These are phyloP conservation scores for Phylloboletellus chloephorus DNA, from an alignment of 1,284 basidiomycete species.

Conservation along the genomic window DNA sequence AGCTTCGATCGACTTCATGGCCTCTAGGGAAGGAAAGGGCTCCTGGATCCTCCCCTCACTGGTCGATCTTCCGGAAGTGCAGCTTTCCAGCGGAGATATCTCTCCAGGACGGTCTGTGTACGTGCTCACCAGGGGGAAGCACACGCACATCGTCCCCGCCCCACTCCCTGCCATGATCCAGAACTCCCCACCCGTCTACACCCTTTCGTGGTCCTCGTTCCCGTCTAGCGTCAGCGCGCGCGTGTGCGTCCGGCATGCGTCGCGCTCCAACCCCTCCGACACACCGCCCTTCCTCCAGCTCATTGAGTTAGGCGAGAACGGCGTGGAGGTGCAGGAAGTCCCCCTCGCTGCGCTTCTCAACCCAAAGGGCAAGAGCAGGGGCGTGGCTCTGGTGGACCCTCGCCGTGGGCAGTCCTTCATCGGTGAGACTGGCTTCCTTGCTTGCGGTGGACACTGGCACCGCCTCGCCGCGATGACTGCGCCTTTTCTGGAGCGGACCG, in stretches of 20 bases:
- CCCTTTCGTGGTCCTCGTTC: slow-evolving; percentile 52
- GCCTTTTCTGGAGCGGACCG: slow-evolving; percentile 33
- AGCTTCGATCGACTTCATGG: slow-evolving; percentile 48
- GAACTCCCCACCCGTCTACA: slow-evolving; percentile 44
- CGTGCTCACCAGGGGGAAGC: slow-evolving; percentile 62
- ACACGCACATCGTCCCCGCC: slow-evolving; percentile 60
- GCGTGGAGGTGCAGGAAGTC: slow-evolving; percentile 67
- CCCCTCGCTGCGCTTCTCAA: slow-evolving; percentile 34
- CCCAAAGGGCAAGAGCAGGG: slow-evolving; percentile 30
- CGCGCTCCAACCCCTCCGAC: not conserved
- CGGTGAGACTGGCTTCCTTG: slow-evolving; percentile 60
- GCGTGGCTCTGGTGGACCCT: slow-evolving; percentile 47
- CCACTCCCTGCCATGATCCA: slow-evolving; percentile 57
- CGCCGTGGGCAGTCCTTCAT: slow-evolving; percentile 54
- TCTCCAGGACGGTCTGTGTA: slow-evolving; percentile 41
- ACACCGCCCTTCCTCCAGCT: slow-evolving; percentile 53
- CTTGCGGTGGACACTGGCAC: slow-evolving; percentile 68
- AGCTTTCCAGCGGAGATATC: slow-evolving; percentile 13
- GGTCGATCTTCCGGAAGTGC: slow-evolving; percentile 43
- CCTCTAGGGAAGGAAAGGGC: slow-evolving; percentile 40
- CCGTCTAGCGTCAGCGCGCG: slow-evolving; percentile 55
- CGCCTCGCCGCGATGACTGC: slow-evolving; percentile 37
- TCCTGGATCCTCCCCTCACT: slow-evolving; percentile 52
- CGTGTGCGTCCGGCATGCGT: slow-evolving; percentile 35
- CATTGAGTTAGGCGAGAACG: slow-evolving; percentile 59